Conservation (phyloP, 768 basidiomycete genomes). For the Phaeotremella fagi region DNA sequence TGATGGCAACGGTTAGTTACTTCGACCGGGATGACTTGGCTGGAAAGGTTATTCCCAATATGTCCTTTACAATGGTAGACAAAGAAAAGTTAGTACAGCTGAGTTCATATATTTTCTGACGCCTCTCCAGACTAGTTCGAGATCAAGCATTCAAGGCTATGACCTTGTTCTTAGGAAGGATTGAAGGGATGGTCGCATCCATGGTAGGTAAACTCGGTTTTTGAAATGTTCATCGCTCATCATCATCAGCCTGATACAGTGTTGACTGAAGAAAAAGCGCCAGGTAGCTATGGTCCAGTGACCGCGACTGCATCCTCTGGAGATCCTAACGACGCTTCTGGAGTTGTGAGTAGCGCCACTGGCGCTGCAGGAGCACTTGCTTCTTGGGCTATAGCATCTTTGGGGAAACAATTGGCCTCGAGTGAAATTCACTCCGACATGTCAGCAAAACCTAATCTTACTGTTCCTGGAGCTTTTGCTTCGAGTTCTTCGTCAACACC, state of each 20-base stretch:
- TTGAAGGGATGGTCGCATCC: conserved; percentile 70
- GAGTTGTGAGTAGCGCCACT: conserved; percentile 75
- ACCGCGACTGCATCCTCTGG: conserved; percentile 39
- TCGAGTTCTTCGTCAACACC: not conserved
- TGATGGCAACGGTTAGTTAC: conserved; percentile 88
- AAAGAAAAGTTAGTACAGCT: conserved; percentile 72
- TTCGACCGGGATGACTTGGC: conserved; percentile 86
- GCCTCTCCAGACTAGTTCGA: conserved; percentile 65
- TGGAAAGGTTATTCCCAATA: conserved; percentile 78
- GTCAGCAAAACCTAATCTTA: conserved; percentile 43
- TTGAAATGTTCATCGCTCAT: not conserved
- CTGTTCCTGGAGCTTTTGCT: conserved; percentile 11
- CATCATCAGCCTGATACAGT: conserved; percentile 58
- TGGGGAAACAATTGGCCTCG: conserved; percentile 72
- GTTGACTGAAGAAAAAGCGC: conserved; percentile 42
- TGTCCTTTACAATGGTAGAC: conserved; percentile 75
- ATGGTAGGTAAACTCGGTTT: conserved; percentile 63
- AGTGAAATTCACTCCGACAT: conserved; percentile 71
- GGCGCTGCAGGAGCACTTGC: conserved; percentile 88
- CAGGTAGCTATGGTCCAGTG: conserved; percentile 31
- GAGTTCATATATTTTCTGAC: conserved; percentile 5
- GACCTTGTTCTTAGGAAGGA: conserved; percentile 74
- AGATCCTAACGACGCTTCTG: conserved; percentile 46
- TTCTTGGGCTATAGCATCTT: conserved; percentile 90
- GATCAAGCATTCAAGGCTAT: conserved; percentile 95